Conservation (phyloP, 78 protist species). For the Neovahlkampfia damariscottae region DNA sequence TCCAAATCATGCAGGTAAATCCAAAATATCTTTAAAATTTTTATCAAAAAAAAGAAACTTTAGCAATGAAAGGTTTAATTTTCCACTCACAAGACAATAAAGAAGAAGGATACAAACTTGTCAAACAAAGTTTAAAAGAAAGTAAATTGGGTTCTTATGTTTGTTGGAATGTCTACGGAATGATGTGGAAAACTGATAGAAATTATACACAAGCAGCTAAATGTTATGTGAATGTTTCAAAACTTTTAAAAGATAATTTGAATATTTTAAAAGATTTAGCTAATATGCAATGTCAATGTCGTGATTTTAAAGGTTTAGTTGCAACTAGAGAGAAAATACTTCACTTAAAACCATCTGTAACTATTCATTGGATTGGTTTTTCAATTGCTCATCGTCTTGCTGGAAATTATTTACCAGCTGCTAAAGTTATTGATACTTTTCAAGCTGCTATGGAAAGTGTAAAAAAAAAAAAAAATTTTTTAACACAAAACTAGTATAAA, state of each 20-base stretch:
- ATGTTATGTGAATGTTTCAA: conserved; percentile 68
- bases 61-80: conserved; percentile 71
- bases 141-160: conserved; percentile 25
- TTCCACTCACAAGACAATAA: conserved; percentile 30
- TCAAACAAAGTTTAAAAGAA: conserved; percentile 31
- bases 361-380: conserved; percentile 63
- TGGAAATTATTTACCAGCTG: conserved; percentile 13
- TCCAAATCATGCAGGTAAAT: conserved; percentile 47
- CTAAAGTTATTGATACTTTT: not conserved
- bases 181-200: conserved; percentile 63
- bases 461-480: not conserved
- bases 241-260: conserved; percentile 37
- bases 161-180: conserved; percentile 86
- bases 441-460: not conserved
- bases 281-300: conserved; percentile 55
- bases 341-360: conserved; percentile 29
- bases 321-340: conserved; percentile 60
- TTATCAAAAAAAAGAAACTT: conserved; percentile 21
- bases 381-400: conserved; percentile 53
- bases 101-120: conserved; percentile 73
- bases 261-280: conserved; percentile 63
- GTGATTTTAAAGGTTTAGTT: conserved; percentile 57
- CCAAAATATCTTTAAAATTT: not conserved
- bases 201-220: conserved; percentile 80
- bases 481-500: no score